These are phyloP conservation scores for Colletotrichum magnum DNA, from an alignment of 2,329 filamentous ascomycete species.

Conservation along the genomic window DNA sequence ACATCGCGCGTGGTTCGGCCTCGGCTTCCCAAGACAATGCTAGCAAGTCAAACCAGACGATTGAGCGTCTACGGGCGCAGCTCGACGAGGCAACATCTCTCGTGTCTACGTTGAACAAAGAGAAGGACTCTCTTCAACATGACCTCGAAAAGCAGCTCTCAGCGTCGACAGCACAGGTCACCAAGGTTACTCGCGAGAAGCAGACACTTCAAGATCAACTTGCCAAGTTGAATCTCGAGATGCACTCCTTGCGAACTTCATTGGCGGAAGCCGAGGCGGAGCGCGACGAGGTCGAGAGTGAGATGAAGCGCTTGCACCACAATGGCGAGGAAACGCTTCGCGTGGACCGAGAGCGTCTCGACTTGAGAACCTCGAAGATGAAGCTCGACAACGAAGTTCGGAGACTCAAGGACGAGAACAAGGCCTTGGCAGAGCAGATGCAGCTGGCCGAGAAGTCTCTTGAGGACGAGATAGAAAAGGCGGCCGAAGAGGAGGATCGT, in stretches of 20 bases:
- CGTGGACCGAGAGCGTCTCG: constrained; percentile 77
- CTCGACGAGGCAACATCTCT: constrained; percentile 39
- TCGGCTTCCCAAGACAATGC: constrained; percentile 36
- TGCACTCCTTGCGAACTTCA: constrained; percentile 70
- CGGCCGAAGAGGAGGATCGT: constrained; percentile 75
- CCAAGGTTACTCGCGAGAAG: constrained; percentile 71
- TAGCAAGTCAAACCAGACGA: constrained; percentile 51
- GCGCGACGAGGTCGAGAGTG: constrained; percentile 75
- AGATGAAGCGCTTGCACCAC: constrained; percentile 68
- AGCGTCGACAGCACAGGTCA: constrained; percentile 71
- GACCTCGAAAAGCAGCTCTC: constrained; percentile 70
- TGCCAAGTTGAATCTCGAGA: constrained; percentile 70
- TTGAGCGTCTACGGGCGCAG: constrained; percentile 45
- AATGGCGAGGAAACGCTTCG: constrained; percentile 72
- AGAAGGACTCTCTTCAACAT: constrained; percentile 58
- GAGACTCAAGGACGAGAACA: constrained; percentile 75
- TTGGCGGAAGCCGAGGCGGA: constrained; percentile 73
- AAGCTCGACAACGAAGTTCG: constrained; percentile 78
- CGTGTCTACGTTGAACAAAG: constrained; percentile 34
- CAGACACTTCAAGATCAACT: constrained; percentile 75
- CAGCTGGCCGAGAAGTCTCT: constrained; percentile 74
- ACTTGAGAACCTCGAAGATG: constrained; percentile 76
- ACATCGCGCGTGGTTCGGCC: constrained; percentile 30
- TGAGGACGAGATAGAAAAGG: constrained; percentile 76
- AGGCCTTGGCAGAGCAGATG: constrained; percentile 68